Percentiles rank a stretch among this genome's conserved stretches.
phyloP scores from a whole-genome alignment of 2,329 filamentous ascomycete species.

The Simplicillium aogashimaense region DNA sequence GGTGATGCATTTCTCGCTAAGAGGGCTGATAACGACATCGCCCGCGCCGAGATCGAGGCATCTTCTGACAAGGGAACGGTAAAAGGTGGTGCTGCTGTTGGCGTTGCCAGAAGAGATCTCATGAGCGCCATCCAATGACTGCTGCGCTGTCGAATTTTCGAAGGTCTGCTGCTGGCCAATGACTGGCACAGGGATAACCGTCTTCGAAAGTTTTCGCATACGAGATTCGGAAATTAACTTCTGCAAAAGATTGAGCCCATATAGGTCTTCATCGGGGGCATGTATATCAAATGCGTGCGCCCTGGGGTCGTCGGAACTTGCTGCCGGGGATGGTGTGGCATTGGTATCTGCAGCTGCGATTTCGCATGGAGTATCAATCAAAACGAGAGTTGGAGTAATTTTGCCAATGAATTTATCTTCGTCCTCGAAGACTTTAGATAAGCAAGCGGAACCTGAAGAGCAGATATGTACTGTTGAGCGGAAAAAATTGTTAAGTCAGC shows the following conservation, averaged over 20 bases:
- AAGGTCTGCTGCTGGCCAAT: conserved; percentile 29
- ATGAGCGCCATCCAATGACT: conserved; percentile 26
- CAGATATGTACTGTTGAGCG: conserved; percentile 39
- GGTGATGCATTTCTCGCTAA: conserved; percentile 64
- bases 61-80: conserved; percentile 44
- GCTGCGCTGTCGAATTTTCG: conserved; percentile 15
- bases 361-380: conserved; percentile 46
- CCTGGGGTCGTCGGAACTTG: not conserved
- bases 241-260: conserved; percentile 44
- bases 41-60: conserved; percentile 80
- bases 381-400: conserved; percentile 44
- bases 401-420: conserved; percentile 42
- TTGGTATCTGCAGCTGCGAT: conserved; percentile 28
- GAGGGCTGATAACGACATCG: conserved; percentile 74
- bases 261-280: conserved; percentile 37
- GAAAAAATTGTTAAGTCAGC: conserved; percentile 4
- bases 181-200: conserved; percentile 46
- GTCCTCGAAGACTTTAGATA: conserved; percentile 41
- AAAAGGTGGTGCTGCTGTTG: conserved; percentile 15
- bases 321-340: conserved; percentile 18
- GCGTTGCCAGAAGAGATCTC: conserved; percentile 21
- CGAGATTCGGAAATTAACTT: conserved; percentile 49
- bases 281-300: conserved; percentile 26
- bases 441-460: conserved; percentile 40
- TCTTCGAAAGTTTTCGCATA: conserved; percentile 42